Conservation (phyloP, 2,329 filamentous ascomycete genomes). For the Diaporthe helianthi region DNA sequence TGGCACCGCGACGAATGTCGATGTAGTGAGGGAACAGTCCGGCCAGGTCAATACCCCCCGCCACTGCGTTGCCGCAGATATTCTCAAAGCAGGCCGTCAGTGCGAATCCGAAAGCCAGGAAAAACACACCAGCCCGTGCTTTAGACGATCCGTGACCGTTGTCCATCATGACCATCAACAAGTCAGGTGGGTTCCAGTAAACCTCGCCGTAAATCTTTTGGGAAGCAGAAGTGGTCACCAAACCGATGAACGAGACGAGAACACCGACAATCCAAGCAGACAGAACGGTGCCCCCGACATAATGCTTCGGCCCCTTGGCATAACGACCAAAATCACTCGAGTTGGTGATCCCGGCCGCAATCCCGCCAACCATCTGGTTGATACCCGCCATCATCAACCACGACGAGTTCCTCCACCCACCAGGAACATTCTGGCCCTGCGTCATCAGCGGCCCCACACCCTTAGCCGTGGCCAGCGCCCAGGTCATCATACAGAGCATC, state of each 20-base stretch:
- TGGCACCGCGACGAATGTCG: slow-evolving; percentile 42
- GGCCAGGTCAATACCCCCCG: slow-evolving; percentile 40
- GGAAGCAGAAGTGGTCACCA: slow-evolving; percentile 52
- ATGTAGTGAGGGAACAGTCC: slow-evolving; percentile 40
- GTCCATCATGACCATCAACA: slow-evolving; percentile 54
- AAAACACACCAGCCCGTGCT: slow-evolving; percentile 42
- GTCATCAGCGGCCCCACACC: slow-evolving; percentile 54
- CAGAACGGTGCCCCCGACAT: slow-evolving; percentile 48
- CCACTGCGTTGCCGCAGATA: slow-evolving; percentile 45
- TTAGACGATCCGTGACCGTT: slow-evolving; percentile 47
- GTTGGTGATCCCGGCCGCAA: slow-evolving; percentile 51
- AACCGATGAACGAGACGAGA: slow-evolving; percentile 50
- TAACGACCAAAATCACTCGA: slow-evolving; percentile 54
- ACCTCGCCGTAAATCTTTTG: slow-evolving; percentile 53
- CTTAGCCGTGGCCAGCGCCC: slow-evolving; percentile 51
- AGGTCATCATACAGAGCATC: slow-evolving; percentile 57
- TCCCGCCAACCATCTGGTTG: slow-evolving; percentile 50
- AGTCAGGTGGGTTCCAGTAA: slow-evolving; percentile 54
- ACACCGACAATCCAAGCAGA: slow-evolving; percentile 50
- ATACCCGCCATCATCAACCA: slow-evolving; percentile 55
- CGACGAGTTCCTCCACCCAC: slow-evolving; percentile 46
- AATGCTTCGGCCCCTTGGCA: slow-evolving; percentile 44
- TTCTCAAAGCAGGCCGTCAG: slow-evolving; percentile 52
- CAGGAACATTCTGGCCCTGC: slow-evolving; percentile 45
- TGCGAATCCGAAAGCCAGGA: slow-evolving; percentile 44